A percentile compares a stretch with the other conserved stretches of the same genome.
Conservation (phyloP, 306 rosid species). For the Potentilla sterilis region DNA sequence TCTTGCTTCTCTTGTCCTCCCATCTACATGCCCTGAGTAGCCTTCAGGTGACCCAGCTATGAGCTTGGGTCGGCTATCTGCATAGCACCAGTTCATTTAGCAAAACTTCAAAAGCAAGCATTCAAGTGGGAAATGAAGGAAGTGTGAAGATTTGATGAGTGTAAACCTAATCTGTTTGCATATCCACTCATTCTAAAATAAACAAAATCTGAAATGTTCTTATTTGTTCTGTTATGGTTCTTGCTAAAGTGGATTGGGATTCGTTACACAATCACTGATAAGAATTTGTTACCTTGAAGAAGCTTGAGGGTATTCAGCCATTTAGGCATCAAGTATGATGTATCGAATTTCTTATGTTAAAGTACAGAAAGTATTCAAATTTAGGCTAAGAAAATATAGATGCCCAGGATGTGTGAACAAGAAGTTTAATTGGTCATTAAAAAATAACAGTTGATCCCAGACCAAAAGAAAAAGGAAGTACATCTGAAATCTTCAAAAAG, state of each 20-base stretch:
- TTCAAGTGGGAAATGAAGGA: conserved; percentile 12
- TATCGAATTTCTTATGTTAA: conserved; percentile 13
- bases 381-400: conserved; percentile 25
- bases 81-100: conserved; percentile 34
- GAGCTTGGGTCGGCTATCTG: conserved; percentile 89
- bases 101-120: conserved; percentile 5
- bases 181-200: background rate
- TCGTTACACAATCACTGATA: background rate
- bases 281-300: conserved; percentile 13
- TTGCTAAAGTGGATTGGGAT: background rate
- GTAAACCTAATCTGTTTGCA: background rate
- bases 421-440: conserved; percentile 21
- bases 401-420: conserved; percentile 25
- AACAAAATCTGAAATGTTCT: background rate
- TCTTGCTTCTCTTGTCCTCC: conserved; percentile 88
- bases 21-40: conserved; percentile 85
- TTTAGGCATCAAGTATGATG: background rate
- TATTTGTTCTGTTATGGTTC: background rate
- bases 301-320: conserved; percentile 17
- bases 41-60: conserved; percentile 94
- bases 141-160: background rate
- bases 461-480: conserved; percentile 26
- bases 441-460: background rate
- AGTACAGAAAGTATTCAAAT: conserved; percentile 17
- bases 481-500: conserved; percentile 25